These are phyloP conservation scores for Babesia divergens DNA, from an alignment of 169 alveolate genomes.

Conservation along the genomic window DNA sequence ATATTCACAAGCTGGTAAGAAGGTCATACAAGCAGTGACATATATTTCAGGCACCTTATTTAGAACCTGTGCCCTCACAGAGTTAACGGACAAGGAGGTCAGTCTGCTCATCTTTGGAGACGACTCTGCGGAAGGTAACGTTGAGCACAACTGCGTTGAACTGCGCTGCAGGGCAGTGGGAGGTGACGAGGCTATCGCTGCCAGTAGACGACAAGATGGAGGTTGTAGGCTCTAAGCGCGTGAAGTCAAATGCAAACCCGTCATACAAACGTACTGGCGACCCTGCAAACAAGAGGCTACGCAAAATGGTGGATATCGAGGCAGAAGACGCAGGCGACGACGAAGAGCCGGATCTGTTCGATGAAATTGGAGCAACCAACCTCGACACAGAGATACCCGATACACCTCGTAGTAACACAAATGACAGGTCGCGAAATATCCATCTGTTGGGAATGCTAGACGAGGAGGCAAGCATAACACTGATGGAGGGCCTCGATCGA, in stretches of 20 bases:
- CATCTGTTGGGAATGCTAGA: slow-evolving; percentile 2
- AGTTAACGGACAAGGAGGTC: slow-evolving; percentile 4
- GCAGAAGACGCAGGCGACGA: slow-evolving; percentile 36
- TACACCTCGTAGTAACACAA: neutral
- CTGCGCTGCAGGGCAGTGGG: slow-evolving; percentile 1
- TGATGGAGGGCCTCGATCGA: slow-evolving; percentile 26
- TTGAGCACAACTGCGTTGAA: no score
- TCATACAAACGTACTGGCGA: neutral
- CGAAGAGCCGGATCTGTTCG: slow-evolving; percentile 13
- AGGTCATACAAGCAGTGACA: neutral
- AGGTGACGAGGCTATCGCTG: neutral
- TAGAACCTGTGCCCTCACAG: slow-evolving; percentile 9
- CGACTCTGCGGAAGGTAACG: neutral
- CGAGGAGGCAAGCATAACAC: slow-evolving; percentile 3
- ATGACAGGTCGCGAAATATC: neutral
- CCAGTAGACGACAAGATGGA: slow-evolving; percentile 33
- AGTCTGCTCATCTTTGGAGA: slow-evolving; percentile 6
- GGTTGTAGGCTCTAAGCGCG: slow-evolving; percentile 8
- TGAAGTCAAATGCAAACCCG: neutral
- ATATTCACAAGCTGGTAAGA: slow-evolving; percentile 11
- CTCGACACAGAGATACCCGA: neutral
- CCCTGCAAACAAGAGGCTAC: neutral
- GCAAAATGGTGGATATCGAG: slow-evolving; percentile 14
- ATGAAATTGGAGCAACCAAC: neutral
- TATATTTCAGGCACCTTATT: neutral